Percentiles rank a stretch among this genome's conserved stretches.
phyloP scores from a whole-genome alignment of 306 rosid genomes.

The Vigna radiata region DNA sequence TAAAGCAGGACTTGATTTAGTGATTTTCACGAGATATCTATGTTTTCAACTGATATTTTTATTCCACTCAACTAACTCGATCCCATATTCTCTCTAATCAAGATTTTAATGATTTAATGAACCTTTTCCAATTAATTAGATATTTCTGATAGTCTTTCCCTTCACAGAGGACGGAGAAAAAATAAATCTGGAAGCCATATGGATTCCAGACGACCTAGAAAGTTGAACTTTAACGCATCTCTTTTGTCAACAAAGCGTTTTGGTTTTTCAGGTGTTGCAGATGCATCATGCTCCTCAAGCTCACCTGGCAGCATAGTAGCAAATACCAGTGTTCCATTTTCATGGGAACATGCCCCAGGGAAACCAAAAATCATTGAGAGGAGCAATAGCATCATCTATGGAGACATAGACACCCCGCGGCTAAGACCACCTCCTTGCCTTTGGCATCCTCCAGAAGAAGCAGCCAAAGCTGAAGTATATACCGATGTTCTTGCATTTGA shows the following conservation, averaged over 20 bases:
- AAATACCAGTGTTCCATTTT: not conserved
- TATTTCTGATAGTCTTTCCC: not conserved
- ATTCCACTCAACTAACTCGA: constrained; percentile 4
- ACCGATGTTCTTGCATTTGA: not conserved
- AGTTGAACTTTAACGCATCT: not conserved
- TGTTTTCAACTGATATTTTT: constrained; percentile 3
- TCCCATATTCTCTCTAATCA: not conserved
- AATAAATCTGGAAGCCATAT: not conserved
- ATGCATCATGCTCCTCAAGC: not conserved
- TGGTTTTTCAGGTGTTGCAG: constrained; percentile 11
- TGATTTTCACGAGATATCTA: constrained; percentile 12
- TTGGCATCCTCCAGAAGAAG: not conserved
- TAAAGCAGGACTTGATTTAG: not conserved
- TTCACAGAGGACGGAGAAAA: not conserved
- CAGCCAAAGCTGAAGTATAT: not conserved
- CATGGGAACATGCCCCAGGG: constrained; percentile 22
- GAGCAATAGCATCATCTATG: constrained; percentile 1
- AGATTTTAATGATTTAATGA: not conserved
- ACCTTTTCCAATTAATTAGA: not conserved
- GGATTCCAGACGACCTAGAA: not conserved
- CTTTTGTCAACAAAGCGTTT: constrained; percentile 1
- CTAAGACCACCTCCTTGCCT: constrained; percentile 20
- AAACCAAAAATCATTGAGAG: not conserved
- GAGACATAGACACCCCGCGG: constrained; percentile 1
- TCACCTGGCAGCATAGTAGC: not conserved